Evolutionary conservation across 257 asterid species (phyloP).

Genomic region (Catharanthus roseus): DNA sequence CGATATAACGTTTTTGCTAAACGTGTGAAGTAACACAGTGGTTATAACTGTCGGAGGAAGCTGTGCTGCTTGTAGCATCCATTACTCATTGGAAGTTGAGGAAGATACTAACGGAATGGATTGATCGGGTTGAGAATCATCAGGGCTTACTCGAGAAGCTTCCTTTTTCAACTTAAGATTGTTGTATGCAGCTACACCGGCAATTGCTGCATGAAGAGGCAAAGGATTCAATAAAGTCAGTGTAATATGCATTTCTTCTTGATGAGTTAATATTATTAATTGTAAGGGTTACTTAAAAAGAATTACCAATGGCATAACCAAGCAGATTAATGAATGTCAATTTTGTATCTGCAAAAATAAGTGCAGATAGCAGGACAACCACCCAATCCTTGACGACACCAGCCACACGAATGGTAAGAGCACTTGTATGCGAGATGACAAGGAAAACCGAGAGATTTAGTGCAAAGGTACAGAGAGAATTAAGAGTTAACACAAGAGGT

Average conservation of each 20-base stretch:
- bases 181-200: slow-evolving; percentile 92
- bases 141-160: slow-evolving; percentile 46
- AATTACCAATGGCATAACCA: slow-evolving; percentile 88
- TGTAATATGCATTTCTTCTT: background rate
- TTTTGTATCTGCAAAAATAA: slow-evolving; percentile 86
- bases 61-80: background rate
- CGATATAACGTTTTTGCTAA: background rate
- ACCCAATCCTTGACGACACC: slow-evolving; percentile 99
- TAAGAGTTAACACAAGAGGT: slow-evolving; percentile 59
- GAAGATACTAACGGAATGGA: slow-evolving; percentile 40
- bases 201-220: slow-evolving; percentile 60
- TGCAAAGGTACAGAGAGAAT: slow-evolving; percentile 90
- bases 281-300: background rate
- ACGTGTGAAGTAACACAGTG: background rate
- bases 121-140: slow-evolving; percentile 30
- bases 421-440: slow-evolving; percentile 92
- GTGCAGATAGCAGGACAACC: slow-evolving; percentile 85
- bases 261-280: background rate
- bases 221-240: background rate
- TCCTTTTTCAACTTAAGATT: slow-evolving; percentile 83
- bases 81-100: slow-evolving; percentile 28
- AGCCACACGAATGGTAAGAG: slow-evolving; percentile 97
- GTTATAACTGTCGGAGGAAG: slow-evolving; percentile 6
- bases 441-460: slow-evolving; percentile 96
- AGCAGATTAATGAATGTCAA: slow-evolving; percentile 75